These are phyloP conservation scores for Cyberlindnera americana DNA, from an alignment of 805 yeast genomes.

Conservation along the genomic window DNA sequence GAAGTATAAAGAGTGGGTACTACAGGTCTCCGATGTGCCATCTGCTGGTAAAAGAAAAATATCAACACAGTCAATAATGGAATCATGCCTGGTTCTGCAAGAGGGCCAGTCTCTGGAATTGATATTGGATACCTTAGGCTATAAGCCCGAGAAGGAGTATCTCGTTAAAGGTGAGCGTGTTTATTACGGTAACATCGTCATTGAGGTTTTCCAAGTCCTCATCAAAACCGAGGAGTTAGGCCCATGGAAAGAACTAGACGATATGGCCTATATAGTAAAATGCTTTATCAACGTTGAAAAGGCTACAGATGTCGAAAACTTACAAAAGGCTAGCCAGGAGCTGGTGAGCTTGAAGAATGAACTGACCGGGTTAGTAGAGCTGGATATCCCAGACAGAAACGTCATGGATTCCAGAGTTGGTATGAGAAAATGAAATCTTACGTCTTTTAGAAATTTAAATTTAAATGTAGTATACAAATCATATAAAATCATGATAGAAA, in stretches of 20 bases:
- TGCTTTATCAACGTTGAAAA: constrained; percentile 68
- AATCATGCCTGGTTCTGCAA: constrained; percentile 36
- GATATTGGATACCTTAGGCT: constrained; percentile 65
- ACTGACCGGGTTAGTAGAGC: constrained; percentile 61
- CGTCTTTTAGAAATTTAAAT: neutral
- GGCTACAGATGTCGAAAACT: constrained; percentile 70
- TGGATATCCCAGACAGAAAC: constrained; percentile 74
- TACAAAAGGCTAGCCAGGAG: constrained; percentile 61
- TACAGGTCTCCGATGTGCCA: constrained; percentile 70
- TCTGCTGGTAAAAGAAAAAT: constrained; percentile 67
- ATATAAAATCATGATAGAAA: neutral
- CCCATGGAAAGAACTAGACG: constrained; percentile 39
- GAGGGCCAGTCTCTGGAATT: constrained; percentile 31
- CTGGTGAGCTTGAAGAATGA: constrained; percentile 61
- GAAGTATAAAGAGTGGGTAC: constrained; percentile 45
- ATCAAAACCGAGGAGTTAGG: constrained; percentile 27
- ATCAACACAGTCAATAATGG: constrained; percentile 64
- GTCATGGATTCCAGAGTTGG: constrained; percentile 68
- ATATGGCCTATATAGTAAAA: constrained; percentile 52
- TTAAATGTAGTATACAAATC: constrained; percentile 1
- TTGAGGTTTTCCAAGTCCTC: constrained; percentile 53
- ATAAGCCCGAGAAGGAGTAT: constrained; percentile 57
- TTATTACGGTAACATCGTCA: constrained; percentile 51
- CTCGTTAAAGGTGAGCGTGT: constrained; percentile 60
- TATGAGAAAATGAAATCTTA: constrained; percentile 4